A percentile compares a stretch with the other conserved stretches of the same genome.
These are phyloP conservation scores for Neoscytalidium dimidiatum DNA, from an alignment of 2,329 filamentous ascomycete species.

Conservation along the genomic window DNA sequence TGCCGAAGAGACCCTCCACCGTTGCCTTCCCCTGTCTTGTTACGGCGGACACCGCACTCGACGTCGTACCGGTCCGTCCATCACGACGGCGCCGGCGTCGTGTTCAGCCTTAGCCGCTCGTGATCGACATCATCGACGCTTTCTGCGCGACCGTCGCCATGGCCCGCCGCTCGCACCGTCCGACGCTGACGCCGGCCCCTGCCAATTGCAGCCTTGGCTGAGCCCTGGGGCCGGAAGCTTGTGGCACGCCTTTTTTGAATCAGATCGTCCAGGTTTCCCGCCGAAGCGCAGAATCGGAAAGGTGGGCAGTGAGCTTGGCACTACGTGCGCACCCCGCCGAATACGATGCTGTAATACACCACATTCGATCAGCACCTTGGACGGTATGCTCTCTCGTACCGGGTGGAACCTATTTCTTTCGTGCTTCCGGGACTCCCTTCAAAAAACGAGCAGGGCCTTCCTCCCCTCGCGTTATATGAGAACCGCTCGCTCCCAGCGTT, in stretches of 20 bases:
- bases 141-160: background rate
- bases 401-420: background rate
- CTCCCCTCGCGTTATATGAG: background rate
- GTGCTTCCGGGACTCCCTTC: background rate
- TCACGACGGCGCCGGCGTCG: background rate
- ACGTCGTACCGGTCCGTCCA: background rate
- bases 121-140: background rate
- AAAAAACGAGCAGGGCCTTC: background rate
- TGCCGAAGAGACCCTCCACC: background rate
- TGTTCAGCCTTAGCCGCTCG: constrained; percentile 4
- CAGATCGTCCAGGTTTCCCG: background rate
- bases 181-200: background rate
- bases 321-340: background rate
- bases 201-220: background rate
- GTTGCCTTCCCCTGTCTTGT: background rate
- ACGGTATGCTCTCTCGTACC: background rate
- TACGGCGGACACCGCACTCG: background rate
- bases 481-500: background rate
- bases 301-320: background rate
- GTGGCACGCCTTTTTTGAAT: background rate
- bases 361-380: constrained; percentile 1
- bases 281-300: background rate
- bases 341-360: constrained; percentile 18
- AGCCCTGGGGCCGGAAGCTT: background rate
- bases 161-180: background rate